Evolutionary conservation across 2,329 filamentous ascomycete species (phyloP), one percentile per base, ranked within the genome.

Genomic region (Allantophomopsis lycopodina): DNA sequence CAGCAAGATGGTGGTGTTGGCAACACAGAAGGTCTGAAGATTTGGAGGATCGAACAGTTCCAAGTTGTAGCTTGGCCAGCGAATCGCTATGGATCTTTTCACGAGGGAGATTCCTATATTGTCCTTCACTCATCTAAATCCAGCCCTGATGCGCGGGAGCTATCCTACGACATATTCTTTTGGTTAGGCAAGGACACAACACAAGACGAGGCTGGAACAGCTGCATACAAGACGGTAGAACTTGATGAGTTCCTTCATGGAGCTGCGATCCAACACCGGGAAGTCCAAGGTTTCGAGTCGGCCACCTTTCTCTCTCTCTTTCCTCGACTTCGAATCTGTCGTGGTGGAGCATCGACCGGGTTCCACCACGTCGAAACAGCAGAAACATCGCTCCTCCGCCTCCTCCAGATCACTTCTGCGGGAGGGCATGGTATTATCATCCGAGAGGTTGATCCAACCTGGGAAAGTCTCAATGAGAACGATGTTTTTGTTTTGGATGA

Each of bases 171-270:
- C 37, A 69, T 82, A 50, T 82, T 77, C 63, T 82, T 82, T 60
- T 83, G 76, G 77, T 65, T 82, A 1, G 78, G 78, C 4, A 63
- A 57, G 38, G 70, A 79, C 50, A 82, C 76, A 0, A 69, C 72
- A 2, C 75, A 80, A 58, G 78, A 82, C 46, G 78, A 83, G 58
- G 76, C 76, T 2, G 78, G 77, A 13, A 75, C 71, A 0, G 78
- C 78, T 0, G 77, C 78, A 2, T 79, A 83, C 60, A 83, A 82
- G 62, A 79, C 77, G 0, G 76, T 80, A 17, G 78, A 82, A 56
- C 62, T 83, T 13, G 78, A 82, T 48, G 76, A 81, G 56, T 80
- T 78, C 50, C 55, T 83, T 37, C 60, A 66, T 32, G 76, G 77
- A 2, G 59, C 64, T 0, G 77, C 77, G 1, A 73, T 66, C 2